These are phyloP conservation scores for Geranium incanum DNA, from an alignment of 441 rosid species.

Conservation along the genomic window DNA sequence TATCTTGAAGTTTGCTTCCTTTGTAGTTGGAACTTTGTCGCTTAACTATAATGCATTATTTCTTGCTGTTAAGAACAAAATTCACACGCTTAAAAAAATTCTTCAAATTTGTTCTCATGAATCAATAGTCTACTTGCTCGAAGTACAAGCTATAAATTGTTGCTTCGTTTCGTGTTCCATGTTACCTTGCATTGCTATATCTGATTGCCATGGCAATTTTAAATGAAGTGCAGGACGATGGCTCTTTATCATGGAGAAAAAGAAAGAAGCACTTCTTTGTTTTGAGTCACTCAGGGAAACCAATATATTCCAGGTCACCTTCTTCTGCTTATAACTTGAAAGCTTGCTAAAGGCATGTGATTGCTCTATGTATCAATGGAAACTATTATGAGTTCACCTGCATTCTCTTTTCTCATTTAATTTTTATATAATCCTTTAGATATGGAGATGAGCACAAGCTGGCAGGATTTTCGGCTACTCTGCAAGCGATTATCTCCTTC, in stretches of 20 bases:
- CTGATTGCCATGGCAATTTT: conserved; percentile 14
- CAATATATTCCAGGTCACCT: conserved; percentile 88
- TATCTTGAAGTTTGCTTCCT: no score
- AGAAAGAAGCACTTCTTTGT: conserved; percentile 94
- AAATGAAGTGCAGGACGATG: conserved; percentile 87
- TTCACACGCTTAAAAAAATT: no score
- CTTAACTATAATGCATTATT: not conserved
- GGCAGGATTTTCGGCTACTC: conserved; percentile 95
- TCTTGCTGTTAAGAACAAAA: no score
- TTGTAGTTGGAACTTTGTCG: not conserved
- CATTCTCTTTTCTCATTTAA: not conserved
- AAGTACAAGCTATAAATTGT: no score
- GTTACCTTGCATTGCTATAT: not conserved
- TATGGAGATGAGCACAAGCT: conserved; percentile 96
- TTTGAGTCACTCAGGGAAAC: conserved; percentile 92
- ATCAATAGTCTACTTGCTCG: no score
- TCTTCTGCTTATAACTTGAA: conserved; percentile 9
- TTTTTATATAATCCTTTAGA: conserved; percentile 35
- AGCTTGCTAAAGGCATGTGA: conserved; percentile 6
- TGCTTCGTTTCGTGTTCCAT: not conserved
- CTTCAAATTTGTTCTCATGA: no score
- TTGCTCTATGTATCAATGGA: not conserved
- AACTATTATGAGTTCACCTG: not conserved
- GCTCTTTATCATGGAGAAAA: conserved; percentile 88
- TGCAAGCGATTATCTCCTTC: conserved; percentile 96